phyloP scores from a whole-genome alignment of 2,329 filamentous ascomycete genomes.

The Chrysoporthe deuterocubensis region DNA sequence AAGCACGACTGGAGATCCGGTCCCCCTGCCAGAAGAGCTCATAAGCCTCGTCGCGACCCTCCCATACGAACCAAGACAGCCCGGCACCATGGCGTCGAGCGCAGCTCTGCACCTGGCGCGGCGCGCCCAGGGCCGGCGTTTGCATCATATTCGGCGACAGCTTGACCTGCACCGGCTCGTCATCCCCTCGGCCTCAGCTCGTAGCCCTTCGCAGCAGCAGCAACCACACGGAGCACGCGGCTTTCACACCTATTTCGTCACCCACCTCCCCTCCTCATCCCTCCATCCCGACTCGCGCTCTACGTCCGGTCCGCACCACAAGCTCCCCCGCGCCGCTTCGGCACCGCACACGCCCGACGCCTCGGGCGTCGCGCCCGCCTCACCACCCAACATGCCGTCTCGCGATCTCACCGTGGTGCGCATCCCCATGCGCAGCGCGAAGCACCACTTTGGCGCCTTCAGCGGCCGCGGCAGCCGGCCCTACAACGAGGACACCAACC shows the following conservation, averaged over 20 bases:
- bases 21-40: constrained; percentile 34
- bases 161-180: constrained; percentile 5
- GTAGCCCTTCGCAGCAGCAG: constrained; percentile 14
- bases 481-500: constrained; percentile 92
- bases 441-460: constrained; percentile 90
- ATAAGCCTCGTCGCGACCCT: constrained; percentile 36
- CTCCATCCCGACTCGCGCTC: constrained; percentile 82
- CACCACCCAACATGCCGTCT: constrained; percentile 61
- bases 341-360: constrained; percentile 70
- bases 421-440: constrained; percentile 89
- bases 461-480: constrained; percentile 80
- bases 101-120: constrained; percentile 12
- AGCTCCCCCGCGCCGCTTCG: constrained; percentile 83
- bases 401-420: constrained; percentile 91
- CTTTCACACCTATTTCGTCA: constrained; percentile 98
- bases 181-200: not conserved
- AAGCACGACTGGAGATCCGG: constrained; percentile 13
- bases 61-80: constrained; percentile 29
- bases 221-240: constrained; percentile 40
- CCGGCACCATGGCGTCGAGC: constrained; percentile 14
- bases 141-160: constrained; percentile 20
- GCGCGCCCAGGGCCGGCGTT: constrained; percentile 16
- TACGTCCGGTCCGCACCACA: constrained; percentile 71
- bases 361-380: constrained; percentile 61
- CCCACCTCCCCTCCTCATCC: constrained; percentile 90